Conservation (phyloP, 1,284 basidiomycete genomes). For the Ceratobasidium sp. region DNA sequence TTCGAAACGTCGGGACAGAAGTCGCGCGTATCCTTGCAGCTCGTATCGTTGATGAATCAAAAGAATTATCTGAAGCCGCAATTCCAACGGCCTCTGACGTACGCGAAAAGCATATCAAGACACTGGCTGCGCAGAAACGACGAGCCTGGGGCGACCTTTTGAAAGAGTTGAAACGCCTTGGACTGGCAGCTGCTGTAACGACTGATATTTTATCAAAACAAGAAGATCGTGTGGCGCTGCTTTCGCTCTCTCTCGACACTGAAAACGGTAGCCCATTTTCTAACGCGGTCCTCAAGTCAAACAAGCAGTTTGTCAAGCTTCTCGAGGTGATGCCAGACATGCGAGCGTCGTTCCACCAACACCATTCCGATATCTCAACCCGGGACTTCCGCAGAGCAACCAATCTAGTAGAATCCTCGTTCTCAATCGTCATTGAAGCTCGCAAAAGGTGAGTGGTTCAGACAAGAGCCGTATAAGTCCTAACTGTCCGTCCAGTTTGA, state of each 20-base stretch:
- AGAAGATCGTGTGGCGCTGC: conserved; percentile 50
- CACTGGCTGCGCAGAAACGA: conserved; percentile 80
- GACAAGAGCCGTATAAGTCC: not conserved
- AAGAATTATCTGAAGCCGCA: conserved; percentile 67
- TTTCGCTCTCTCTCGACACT: conserved; percentile 54
- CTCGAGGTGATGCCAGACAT: conserved; percentile 75
- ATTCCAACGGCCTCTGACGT: conserved; percentile 57
- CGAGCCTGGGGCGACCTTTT: conserved; percentile 93
- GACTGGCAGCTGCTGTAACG: conserved; percentile 78
- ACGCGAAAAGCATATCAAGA: conserved; percentile 77
- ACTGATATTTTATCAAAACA: conserved; percentile 76
- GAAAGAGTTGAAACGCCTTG: conserved; percentile 86
- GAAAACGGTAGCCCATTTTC: conserved; percentile 47
- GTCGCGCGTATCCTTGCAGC: conserved; percentile 71
- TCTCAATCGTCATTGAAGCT: conserved; percentile 64
- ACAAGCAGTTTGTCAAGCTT: conserved; percentile 79
- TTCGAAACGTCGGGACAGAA: conserved; percentile 44
- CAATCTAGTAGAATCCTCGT: conserved; percentile 83
- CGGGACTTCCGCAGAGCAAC: conserved; percentile 86
- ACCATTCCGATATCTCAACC: conserved; percentile 85
- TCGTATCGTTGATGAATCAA: conserved; percentile 79
- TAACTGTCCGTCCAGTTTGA: conserved; percentile 2
- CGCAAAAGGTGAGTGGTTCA: conserved; percentile 56
- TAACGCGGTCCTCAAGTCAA: conserved; percentile 58
- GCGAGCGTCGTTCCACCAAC: conserved; percentile 70